These are phyloP conservation scores for Apiospora phragmitis DNA, from an alignment of 2,329 filamentous ascomycete species.

Conservation along the genomic window DNA sequence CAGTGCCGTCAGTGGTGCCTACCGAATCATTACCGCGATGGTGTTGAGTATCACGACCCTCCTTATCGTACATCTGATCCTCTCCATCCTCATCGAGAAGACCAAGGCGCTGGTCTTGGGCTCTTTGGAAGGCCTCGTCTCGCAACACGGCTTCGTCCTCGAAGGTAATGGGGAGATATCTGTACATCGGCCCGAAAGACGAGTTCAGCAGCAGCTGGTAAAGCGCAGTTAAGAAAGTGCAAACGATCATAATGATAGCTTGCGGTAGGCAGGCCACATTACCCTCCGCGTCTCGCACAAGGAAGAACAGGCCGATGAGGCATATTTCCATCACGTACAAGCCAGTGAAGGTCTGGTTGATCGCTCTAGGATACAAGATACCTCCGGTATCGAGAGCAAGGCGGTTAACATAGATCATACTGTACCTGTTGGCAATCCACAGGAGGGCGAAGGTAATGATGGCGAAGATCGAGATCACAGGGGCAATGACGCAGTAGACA, in stretches of 20 bases:
- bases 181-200: conserved; percentile 82
- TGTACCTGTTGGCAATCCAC: conserved; percentile 96
- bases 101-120: conserved; percentile 71
- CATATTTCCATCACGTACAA: conserved; percentile 94
- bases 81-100: conserved; percentile 53
- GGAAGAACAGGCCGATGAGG: conserved; percentile 86
- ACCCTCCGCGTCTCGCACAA: conserved; percentile 60
- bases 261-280: conserved; percentile 68
- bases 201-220: conserved; percentile 82
- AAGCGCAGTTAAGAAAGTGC: conserved; percentile 66
- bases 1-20: conserved; percentile 24
- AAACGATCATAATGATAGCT: conserved; percentile 81
- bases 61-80: conserved; percentile 42
- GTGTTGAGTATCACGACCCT: conserved; percentile 40
- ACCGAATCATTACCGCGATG: conserved; percentile 34
- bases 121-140: conserved; percentile 83
- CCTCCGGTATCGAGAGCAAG: conserved; percentile 91
- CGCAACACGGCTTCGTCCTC: conserved; percentile 93
- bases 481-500: conserved; percentile 86
- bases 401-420: conserved; percentile 90
- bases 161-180: conserved; percentile 89
- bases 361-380: conserved; percentile 84
- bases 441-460: conserved; percentile 88
- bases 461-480: conserved; percentile 89
- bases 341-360: conserved; percentile 94